phyloP scores from a whole-genome alignment of 352 stramenopile genomes.

The Pythium sp. region DNA sequence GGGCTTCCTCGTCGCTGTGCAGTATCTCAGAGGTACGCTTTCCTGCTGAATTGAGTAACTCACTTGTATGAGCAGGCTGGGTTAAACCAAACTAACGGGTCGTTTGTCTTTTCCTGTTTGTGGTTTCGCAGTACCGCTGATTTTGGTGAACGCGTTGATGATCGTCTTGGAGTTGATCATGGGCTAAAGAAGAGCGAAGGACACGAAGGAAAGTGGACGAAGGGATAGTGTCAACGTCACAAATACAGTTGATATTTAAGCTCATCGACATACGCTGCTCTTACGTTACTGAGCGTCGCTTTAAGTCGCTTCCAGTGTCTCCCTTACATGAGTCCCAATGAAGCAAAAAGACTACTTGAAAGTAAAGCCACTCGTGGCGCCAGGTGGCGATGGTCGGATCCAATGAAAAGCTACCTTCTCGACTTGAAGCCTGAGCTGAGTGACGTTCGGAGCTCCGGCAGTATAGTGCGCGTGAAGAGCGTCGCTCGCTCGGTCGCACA shows the following conservation, averaged over 20 bases:
- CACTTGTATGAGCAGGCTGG: no score
- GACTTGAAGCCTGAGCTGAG: no score
- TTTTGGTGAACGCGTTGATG: constrained; percentile 79
- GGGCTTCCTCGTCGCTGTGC: constrained; percentile 79
- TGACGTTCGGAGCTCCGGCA: no score
- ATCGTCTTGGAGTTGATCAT: constrained; percentile 80
- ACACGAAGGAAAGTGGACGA: not conserved
- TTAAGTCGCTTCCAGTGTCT: not conserved
- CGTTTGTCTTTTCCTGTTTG: constrained; percentile 2
- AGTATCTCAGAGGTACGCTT: constrained; percentile 76
- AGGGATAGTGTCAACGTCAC: constrained; percentile 6
- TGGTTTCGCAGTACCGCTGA: constrained; percentile 57
- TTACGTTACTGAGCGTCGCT: not conserved
- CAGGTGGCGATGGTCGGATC: no score
- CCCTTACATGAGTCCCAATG: not conserved
- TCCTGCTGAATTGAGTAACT: not conserved
- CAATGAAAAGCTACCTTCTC: no score
- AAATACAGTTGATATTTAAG: constrained; percentile 12
- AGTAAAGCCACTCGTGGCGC: no score
- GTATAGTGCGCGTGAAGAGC: no score
- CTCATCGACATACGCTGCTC: not conserved
- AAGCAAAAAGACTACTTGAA: no score
- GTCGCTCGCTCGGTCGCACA: no score
- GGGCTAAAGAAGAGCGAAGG: constrained; percentile 29
- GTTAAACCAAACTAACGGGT: not conserved